Evolutionary conservation across 345 rosid species (phyloP), one percentile per base, ranked within the genome.

Genomic region (Pistacia integerrima): DNA sequence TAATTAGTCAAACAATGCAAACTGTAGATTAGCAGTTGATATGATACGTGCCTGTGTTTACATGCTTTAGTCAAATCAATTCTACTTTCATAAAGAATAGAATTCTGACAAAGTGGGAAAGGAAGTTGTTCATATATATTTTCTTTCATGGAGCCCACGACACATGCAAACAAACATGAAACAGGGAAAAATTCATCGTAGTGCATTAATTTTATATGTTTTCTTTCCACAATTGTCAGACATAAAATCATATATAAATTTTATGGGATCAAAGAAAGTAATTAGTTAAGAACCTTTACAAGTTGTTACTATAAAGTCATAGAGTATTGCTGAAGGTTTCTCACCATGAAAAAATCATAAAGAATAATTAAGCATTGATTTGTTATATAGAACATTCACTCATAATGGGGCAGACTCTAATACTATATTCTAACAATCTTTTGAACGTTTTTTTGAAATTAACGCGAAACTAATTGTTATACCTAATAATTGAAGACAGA

Each of bases 141-240:
- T 70, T 69, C 62, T 55, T 62, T 35, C 28, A 70, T 33, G 73
- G 63, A 70, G 49, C 73, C 73, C 73, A 55, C 73, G 17, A 18
- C 11, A 33, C 49, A 35, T 18, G 62, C 60, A 55, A 70, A 35
- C 18, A 28, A 30, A 54, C 25, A 69, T 54, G 73, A 69, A 69
- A 54, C 16, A 7, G 11, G 46, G 46, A 33, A 54, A n/a, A 52
- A 16, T 5, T 56, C n/a, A 56, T 38, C 49, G 52, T 56, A 36
- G 30, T 56, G 38, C 30, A 20, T 58, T 46, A 38, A 64, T 7
- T 71, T 55, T 41, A 5, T 72, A 28, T 41, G 41, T 41, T 55
- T 71, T 12, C 74, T 72, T 72, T 72, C 14, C 13, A 33, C 55
- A 44, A 59, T 20, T 22, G 55, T 41, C 64, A 57, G 74, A 25